Evolutionary conservation across 169 alveolate species (phyloP), one percentile per base, ranked within the genome.

Genomic region (Plasmodium yoelii): DNA sequence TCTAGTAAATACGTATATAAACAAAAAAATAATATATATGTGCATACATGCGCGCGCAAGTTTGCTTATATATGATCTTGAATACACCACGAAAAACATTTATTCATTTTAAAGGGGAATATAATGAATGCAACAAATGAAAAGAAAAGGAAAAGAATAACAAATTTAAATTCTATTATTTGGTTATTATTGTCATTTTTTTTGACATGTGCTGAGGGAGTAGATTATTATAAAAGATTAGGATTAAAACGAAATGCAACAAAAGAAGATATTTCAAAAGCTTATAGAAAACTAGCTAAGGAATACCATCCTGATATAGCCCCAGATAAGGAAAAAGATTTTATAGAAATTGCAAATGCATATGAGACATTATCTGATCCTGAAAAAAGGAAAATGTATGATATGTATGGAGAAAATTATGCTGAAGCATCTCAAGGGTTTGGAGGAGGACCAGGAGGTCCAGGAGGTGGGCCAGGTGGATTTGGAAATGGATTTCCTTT

Each of bases 391-490:
- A 80, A 93, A 86, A 94, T 94, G 22, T 97, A 97, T 92, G 99
- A 98, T 88, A 75, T 93, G 80, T 94, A 94, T 87, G 99, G 99
- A 3, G 98, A 97, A 86, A 98, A 97, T 15, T 99, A 98, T 3
- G 93, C 97, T n/a, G 93, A 94, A 13, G 91, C 92, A 15, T 86
- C 64, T 12, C 55, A 42, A 44, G 51, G 57, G 1, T 57, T 57
- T 18, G 65, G 65, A 5, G 95, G 73, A 7, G 91, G 82, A 18
- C 61, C 61, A 1, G 92, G 84, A 12, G 96, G 93, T 0, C 80
- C 26, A 2, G 92, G 65, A 68, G 87, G 92, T n/a, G 91, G 90
- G 34, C 94, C 87, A 22, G 73, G 87, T 1, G 93, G 73, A 0
- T 59, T 91, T 34, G 87, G 73, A 1, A 91, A 89, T 60, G 92